These are phyloP conservation scores for Vitis labrusca DNA, from an alignment of 164 flowering plant species.

Conservation along the genomic window DNA sequence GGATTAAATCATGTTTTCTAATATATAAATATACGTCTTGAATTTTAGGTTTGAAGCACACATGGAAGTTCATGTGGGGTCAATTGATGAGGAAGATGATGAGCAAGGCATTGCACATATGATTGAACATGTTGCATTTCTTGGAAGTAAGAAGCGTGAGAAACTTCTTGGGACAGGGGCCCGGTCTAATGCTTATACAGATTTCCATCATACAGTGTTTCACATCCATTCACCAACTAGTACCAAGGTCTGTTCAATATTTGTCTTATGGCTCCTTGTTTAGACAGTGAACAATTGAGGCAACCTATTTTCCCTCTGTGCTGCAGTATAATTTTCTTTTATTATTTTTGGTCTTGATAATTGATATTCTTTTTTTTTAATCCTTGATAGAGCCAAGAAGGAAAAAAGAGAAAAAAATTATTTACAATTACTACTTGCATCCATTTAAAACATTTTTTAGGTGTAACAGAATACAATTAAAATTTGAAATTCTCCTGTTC, in stretches of 20 bases:
- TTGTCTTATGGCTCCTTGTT: not conserved
- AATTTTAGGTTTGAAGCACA: constrained; percentile 92
- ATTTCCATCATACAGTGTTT: constrained; percentile 98
- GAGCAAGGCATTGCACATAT: constrained; percentile 99
- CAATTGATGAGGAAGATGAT: constrained; percentile 98
- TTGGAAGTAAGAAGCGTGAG: constrained; percentile 99
- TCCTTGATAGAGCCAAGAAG: too few relatives aligned
- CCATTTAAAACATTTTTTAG: too few relatives aligned
- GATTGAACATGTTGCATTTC: constrained; percentile 99
- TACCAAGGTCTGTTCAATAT: constrained; percentile 58
- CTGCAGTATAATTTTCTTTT: too few relatives aligned
- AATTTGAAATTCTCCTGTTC: too few relatives aligned
- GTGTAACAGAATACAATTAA: too few relatives aligned
- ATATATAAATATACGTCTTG: not conserved
- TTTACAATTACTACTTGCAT: too few relatives aligned
- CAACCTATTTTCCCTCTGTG: too few relatives aligned
- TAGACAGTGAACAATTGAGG: too few relatives aligned
- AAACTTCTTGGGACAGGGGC: constrained; percentile 98
- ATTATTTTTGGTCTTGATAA: too few relatives aligned
- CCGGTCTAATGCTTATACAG: constrained; percentile 99
- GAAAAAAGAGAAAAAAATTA: too few relatives aligned
- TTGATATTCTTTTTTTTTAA: too few relatives aligned
- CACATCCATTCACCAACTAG: constrained; percentile 93
- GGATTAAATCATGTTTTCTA: not conserved
- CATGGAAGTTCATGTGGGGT: constrained; percentile 99